Percentiles rank a stretch among this genome's conserved stretches.
phyloP scores from a whole-genome alignment of 2,329 filamentous ascomycete genomes.

The Talaromyces albobiverticillius region DNA sequence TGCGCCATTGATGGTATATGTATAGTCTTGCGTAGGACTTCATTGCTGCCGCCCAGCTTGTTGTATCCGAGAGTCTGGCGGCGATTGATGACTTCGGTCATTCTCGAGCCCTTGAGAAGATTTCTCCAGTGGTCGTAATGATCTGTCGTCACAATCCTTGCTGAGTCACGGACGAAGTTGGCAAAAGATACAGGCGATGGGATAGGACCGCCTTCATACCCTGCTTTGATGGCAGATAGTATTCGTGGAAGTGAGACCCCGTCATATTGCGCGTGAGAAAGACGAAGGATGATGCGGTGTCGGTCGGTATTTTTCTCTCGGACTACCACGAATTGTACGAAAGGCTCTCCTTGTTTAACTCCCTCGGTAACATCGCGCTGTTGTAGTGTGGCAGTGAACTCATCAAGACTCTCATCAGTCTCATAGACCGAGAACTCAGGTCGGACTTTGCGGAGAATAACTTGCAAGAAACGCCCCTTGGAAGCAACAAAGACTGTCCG shows the following conservation, averaged over 20 bases:
- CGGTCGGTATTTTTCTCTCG: conserved; percentile 38
- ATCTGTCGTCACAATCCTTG: conserved; percentile 37
- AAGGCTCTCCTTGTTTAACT: conserved; percentile 58
- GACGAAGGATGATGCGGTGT: conserved; percentile 55
- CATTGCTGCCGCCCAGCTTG: conserved; percentile 34
- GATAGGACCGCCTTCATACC: conserved; percentile 46
- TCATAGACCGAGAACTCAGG: conserved; percentile 53
- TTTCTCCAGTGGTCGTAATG: conserved; percentile 61
- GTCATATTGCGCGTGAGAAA: conserved; percentile 69
- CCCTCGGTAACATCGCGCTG: conserved; percentile 54
- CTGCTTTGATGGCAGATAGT: conserved; percentile 57
- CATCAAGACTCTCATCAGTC: conserved; percentile 49
- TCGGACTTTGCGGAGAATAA: conserved; percentile 56
- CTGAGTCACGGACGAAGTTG: conserved; percentile 44
- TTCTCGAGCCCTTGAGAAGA: conserved; percentile 55
- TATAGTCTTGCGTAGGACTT: conserved; percentile 32
- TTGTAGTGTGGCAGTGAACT: conserved; percentile 55
- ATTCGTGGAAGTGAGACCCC: conserved; percentile 65
- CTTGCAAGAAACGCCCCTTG: conserved; percentile 51
- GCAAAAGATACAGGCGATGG: conserved; percentile 44
- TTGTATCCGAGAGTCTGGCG: conserved; percentile 32
- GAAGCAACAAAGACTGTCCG: conserved; percentile 63
- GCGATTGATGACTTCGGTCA: conserved; percentile 41
- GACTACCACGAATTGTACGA: conserved; percentile 59
- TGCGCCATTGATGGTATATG: conserved; percentile 45